Evolutionary conservation across 768 basidiomycete species (phyloP).

Genomic region (Grammothele lineata): DNA sequence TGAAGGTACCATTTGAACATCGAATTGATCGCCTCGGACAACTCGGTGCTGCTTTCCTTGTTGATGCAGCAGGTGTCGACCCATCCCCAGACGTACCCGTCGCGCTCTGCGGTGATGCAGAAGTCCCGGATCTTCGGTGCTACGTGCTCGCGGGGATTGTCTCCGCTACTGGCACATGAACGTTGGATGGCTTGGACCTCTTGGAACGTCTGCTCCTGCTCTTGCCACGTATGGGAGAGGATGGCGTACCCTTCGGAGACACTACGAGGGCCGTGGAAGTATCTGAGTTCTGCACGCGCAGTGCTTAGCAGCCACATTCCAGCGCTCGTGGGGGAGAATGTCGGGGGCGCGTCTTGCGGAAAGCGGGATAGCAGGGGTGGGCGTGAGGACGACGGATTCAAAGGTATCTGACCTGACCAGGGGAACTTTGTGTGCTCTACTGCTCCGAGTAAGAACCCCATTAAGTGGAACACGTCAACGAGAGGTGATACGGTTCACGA

Average conservation of each 20-base stretch:
- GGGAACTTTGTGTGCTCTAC: no score
- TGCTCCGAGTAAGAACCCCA: no score
- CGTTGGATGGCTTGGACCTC: neutral
- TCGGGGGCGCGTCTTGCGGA: no score
- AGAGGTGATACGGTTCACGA: no score
- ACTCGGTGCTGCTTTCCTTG: constrained; percentile 10
- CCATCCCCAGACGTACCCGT: constrained; percentile 2
- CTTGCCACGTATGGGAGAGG: constrained; percentile 4
- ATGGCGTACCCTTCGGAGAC: neutral
- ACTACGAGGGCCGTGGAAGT: neutral
- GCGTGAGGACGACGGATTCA: no score
- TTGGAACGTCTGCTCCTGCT: constrained; percentile 1
- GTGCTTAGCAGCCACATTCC: constrained; percentile 3
- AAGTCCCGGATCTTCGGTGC: constrained; percentile 3
- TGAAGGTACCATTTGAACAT: constrained; percentile 7
- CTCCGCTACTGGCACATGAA: neutral
- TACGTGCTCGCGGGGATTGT: neutral
- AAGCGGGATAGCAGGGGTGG: no score
- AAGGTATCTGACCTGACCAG: no score
- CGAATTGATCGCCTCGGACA: constrained; percentile 9
- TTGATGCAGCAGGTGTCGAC: constrained; percentile 11
- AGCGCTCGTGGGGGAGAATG: no score
- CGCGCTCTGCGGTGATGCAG: neutral
- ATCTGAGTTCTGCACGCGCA: neutral
- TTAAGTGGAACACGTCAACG: no score